Conservation (phyloP, 495 filamentous ascomycete species). For the Talaromyces thailandensis region DNA sequence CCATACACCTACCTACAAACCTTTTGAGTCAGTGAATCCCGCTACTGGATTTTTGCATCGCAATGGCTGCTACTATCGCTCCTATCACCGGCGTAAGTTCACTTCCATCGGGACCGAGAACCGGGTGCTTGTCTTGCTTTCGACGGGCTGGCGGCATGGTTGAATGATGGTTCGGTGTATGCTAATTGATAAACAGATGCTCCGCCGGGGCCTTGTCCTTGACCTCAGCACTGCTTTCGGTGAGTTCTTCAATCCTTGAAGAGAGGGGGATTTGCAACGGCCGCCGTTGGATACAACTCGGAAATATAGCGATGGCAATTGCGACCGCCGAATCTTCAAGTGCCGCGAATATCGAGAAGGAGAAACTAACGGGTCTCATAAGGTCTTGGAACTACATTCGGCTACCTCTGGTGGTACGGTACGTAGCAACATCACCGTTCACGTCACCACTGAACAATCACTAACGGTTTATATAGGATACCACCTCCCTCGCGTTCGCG, state of each 20-base stretch:
- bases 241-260: constrained; percentile 35
- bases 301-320: not conserved
- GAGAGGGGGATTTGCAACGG: not conserved
- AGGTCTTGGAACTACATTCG: constrained; percentile 63
- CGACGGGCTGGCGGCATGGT: not conserved
- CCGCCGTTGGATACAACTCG: not conserved
- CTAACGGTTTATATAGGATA: constrained; percentile 42
- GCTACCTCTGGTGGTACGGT: constrained; percentile 79
- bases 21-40: not conserved
- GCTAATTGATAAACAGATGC: constrained; percentile 44
- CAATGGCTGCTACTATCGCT: constrained; percentile 37
- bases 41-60: constrained; percentile 16
- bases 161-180: not conserved
- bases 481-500: constrained; percentile 68
- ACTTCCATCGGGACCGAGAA: not conserved
- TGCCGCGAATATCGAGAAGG: not conserved
- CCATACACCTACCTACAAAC: constrained; percentile 6
- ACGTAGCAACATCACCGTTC: constrained; percentile 26
- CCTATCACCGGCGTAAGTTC: constrained; percentile 43
- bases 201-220: constrained; percentile 63
- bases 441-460: not conserved
- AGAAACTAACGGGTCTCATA: not conserved
- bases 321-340: not conserved
- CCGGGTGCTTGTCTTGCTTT: constrained; percentile 3
- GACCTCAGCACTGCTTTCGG: constrained; percentile 71